Evolutionary conservation across 1,284 basidiomycete genomes (phyloP).

Genomic region (Cryptococcus depauperatus): DNA sequence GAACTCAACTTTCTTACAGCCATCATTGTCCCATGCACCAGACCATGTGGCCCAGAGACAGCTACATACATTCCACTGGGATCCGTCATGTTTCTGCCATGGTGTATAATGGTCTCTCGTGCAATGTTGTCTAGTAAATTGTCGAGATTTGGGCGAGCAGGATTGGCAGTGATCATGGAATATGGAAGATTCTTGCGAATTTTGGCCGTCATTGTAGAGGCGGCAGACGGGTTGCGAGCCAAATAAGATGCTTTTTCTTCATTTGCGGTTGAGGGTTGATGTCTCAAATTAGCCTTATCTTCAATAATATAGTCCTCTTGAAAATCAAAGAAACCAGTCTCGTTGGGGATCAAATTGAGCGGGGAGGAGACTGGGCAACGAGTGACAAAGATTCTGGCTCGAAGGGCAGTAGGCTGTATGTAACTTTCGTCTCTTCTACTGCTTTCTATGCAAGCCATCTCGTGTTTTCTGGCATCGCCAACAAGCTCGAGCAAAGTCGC

Average conservation of each 20-base stretch:
- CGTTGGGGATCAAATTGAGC: constrained; percentile 24
- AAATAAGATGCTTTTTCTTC: constrained; percentile 24
- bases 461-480: constrained; percentile 27
- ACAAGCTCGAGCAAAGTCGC: constrained; percentile 30
- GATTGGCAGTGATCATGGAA: constrained; percentile 18
- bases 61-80: constrained; percentile 29
- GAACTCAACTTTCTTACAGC: constrained; percentile 20
- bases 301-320: neutral
- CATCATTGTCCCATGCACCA: constrained; percentile 28
- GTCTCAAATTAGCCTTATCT: constrained; percentile 1
- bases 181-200: constrained; percentile 10
- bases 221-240: constrained; percentile 16
- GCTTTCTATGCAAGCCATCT: constrained; percentile 21
- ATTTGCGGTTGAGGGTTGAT: constrained; percentile 11
- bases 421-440: constrained; percentile 14
- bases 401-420: constrained; percentile 23
- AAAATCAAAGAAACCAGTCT: neutral
- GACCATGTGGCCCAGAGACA: constrained; percentile 33
- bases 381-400: constrained; percentile 36
- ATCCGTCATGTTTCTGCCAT: constrained; percentile 12
- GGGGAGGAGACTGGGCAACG: constrained; percentile 30
- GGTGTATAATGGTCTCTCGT: constrained; percentile 19
- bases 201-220: constrained; percentile 10
- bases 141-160: constrained; percentile 24
- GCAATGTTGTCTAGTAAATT: constrained; percentile 16